Base-by-base conservation (phyloP, 306 rosid genomes). In the Pachyrhizus erosus region DNA sequence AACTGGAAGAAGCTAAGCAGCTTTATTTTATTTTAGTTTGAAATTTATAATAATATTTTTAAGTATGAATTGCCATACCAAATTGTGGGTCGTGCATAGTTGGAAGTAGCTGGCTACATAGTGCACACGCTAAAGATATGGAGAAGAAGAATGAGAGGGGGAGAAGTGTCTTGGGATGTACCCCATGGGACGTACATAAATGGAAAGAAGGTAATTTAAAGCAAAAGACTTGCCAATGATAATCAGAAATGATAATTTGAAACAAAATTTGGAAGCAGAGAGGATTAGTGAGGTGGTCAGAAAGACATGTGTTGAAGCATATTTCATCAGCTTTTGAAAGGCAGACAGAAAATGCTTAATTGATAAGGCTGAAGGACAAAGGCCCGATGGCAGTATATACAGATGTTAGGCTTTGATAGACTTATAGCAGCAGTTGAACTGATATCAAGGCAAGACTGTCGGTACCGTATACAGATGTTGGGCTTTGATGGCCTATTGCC, bases 131-230 rank as follows among this genome's bases (percentile, higher is more conserved):
- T 37, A 33, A 37, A 37, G 10, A 37, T 37, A 37, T 0, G 42
- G 42, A 34, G 39, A 34, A 34, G 39, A 34, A 34, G 7, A 34
- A 34, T 34, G 39, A 34, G 39, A 34, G 42, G 10, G 1, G 1
- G 42, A 37, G 42, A 37, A 37, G 42, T n/a, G n/a, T n/a, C n/a
- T n/a, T n/a, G n/a, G n/a, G n/a, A n/a, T n/a, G n/a, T n/a, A n/a
- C n/a, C n/a, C n/a, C n/a, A n/a, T n/a, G n/a, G n/a, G n/a, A n/a
- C n/a, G n/a, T n/a, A n/a, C n/a, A 37, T 9, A 81, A 66, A 57
- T 73, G 57, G 89, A 87, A 85, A 79, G 84, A 24, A 69, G 55
- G 77, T 85, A 26, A 74, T 79, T 82, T 88, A 39, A 90, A 86
- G 87, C 71, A 3, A 81, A 87, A 79, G 84, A 58, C 54, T 83